phyloP scores from a whole-genome alignment of 441 rosid species.

The Bocquillonia castaneifolia region DNA sequence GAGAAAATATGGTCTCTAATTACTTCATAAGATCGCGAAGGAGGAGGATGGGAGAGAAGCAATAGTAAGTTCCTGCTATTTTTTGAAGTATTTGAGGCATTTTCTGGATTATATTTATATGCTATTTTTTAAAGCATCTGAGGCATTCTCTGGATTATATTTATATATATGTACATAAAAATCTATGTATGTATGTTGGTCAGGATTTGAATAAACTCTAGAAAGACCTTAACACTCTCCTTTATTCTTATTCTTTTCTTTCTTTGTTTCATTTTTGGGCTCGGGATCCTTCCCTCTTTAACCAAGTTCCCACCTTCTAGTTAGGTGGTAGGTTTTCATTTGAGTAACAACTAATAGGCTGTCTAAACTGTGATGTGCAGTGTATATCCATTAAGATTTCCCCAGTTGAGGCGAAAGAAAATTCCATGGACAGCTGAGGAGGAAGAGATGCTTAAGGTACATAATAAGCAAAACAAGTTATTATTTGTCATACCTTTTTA shows the following conservation, averaged over 20 bases:
- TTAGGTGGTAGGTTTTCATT: conserved; percentile 3
- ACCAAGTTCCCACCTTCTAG: conserved; percentile 4
- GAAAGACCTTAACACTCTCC: background rate
- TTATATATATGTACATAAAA: no score
- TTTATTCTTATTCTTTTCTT: background rate
- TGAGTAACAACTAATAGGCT: background rate
- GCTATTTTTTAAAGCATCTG: no score
- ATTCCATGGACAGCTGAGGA: conserved; percentile 44
- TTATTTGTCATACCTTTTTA: background rate
- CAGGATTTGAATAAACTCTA: conserved; percentile 1
- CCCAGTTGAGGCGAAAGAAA: conserved; percentile 34
- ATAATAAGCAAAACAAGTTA: background rate
- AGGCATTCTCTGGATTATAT: no score
- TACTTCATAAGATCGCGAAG: conserved; percentile 27
- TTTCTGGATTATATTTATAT: no score
- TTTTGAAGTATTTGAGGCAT: conserved; percentile 11
- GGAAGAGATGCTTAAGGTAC: conserved; percentile 50
- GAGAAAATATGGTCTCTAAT: conserved; percentile 23
- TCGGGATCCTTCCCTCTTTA: background rate
- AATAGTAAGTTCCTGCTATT: conserved; percentile 30
- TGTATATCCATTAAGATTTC: conserved; percentile 24
- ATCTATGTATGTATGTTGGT: no score
- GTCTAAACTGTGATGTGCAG: conserved; percentile 27
- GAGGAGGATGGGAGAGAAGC: conserved; percentile 13
- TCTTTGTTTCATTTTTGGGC: background rate